A percentile compares a stretch with the other conserved stretches of the same genome.
Evolutionary conservation across 2,329 filamentous ascomycete genomes (phyloP).

Genomic region (Ophiocordyceps sinensis): DNA sequence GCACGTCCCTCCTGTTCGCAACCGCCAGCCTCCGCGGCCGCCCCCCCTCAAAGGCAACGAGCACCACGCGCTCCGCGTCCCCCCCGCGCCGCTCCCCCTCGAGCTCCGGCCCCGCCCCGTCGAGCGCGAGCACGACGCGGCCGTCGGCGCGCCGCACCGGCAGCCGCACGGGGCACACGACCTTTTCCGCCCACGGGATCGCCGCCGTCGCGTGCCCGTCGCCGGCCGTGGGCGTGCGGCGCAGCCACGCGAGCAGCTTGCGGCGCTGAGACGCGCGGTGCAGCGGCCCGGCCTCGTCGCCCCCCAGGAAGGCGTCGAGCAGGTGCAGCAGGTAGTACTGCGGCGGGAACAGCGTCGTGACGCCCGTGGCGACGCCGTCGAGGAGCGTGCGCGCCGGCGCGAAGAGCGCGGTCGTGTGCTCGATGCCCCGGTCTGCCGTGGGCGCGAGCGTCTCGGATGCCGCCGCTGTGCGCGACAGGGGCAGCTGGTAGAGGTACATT

Average conservation of each 20-base stretch:
- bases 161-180: slow-evolving; percentile 40
- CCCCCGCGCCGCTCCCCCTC: slow-evolving; percentile 32
- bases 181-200: slow-evolving; percentile 45
- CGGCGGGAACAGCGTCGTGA: slow-evolving; percentile 80
- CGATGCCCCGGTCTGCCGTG: slow-evolving; percentile 53
- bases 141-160: slow-evolving; percentile 29
- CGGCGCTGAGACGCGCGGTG: slow-evolving; percentile 35
- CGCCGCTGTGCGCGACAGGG: slow-evolving; percentile 27
- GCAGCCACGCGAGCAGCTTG: slow-evolving; percentile 38
- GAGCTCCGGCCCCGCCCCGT: slow-evolving; percentile 42
- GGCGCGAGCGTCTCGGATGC: slow-evolving; percentile 44
- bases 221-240: slow-evolving; percentile 24
- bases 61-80: slow-evolving; percentile 43
- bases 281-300: slow-evolving; percentile 10
- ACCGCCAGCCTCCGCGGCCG: slow-evolving; percentile 41
- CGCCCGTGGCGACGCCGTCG: slow-evolving; percentile 40
- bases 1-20: slow-evolving; percentile 30
- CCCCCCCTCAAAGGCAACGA: slow-evolving; percentile 37
- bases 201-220: slow-evolving; percentile 24
- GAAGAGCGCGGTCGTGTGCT: slow-evolving; percentile 64
- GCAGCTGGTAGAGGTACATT: slow-evolving; percentile 92
- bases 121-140: slow-evolving; percentile 39
- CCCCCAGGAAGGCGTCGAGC: slow-evolving; percentile 36
- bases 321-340: slow-evolving; percentile 63
- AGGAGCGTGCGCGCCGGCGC: slow-evolving; percentile 59